These are phyloP conservation scores for Styphnolobium japonicum DNA, from an alignment of 306 rosid genomes.

Conservation along the genomic window DNA sequence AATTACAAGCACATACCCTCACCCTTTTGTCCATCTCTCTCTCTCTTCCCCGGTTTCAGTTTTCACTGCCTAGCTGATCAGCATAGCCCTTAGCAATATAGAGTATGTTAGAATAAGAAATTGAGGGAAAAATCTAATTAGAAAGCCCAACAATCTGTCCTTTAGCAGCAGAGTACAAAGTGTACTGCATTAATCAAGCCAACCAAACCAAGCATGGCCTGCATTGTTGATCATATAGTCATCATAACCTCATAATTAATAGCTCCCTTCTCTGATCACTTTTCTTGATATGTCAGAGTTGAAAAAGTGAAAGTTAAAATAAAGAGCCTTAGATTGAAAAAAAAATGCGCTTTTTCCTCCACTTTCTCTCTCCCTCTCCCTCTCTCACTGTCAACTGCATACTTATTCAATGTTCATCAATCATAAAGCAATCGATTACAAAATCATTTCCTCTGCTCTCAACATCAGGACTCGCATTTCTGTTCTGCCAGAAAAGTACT, in stretches of 20 bases:
- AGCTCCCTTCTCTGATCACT: slow-evolving; percentile 29
- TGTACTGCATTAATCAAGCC: slow-evolving; percentile 26
- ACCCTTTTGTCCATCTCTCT: not conserved
- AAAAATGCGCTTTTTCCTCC: not conserved
- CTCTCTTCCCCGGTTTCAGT: not conserved
- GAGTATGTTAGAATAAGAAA: not conserved
- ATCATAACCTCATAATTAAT: slow-evolving; percentile 50
- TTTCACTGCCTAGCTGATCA: not conserved
- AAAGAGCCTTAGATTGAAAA: not conserved
- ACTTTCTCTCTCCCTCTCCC: not conserved
- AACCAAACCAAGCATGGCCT: slow-evolving; percentile 40
- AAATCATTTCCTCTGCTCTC: slow-evolving; percentile 80
- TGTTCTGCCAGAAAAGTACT: slow-evolving; percentile 59
- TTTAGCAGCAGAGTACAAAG: slow-evolving; percentile 28
- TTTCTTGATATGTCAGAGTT: slow-evolving; percentile 40
- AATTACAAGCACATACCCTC: not conserved
- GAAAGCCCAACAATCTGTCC: not conserved
- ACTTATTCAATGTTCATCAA: slow-evolving; percentile 48
- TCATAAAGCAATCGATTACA: slow-evolving; percentile 99
- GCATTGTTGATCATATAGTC: slow-evolving; percentile 37
- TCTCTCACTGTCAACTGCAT: slow-evolving; percentile 33
- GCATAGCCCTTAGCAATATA: not conserved
- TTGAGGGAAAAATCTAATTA: not conserved
- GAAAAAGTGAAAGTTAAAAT: slow-evolving; percentile 31
- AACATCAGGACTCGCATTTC: slow-evolving; percentile 57